phyloP scores from a whole-genome alignment of 208 protist genomes.

The Acanthamoeba culbertsoni region DNA sequence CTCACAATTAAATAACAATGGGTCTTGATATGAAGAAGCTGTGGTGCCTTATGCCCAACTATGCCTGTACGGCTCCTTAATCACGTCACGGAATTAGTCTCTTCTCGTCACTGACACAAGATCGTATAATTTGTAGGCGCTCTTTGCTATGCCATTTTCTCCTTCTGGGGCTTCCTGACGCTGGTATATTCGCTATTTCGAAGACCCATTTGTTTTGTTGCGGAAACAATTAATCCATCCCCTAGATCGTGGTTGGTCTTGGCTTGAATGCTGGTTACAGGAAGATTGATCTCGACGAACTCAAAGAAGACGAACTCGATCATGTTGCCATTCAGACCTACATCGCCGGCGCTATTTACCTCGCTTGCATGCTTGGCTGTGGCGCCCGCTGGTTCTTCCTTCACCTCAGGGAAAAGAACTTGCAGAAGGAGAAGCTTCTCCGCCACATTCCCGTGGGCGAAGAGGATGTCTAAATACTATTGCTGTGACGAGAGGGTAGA shows the following conservation, averaged over 20 bases:
- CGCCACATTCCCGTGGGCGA: not conserved
- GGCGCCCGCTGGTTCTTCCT: conserved; percentile 16
- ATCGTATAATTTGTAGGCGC: not conserved
- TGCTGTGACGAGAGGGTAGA: no score
- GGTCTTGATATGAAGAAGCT: not conserved
- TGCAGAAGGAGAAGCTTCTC: not conserved
- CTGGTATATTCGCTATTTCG: not conserved
- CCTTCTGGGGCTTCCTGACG: conserved; percentile 28
- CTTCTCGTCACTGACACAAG: not conserved
- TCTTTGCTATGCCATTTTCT: conserved; percentile 50
- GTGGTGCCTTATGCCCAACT: conserved; percentile 14
- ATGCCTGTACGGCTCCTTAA: not conserved
- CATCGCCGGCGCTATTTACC: conserved; percentile 9
- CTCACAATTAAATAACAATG: not conserved
- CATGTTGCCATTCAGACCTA: conserved; percentile 17
- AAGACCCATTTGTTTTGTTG: no score
- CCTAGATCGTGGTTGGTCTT: not conserved
- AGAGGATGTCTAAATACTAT: not conserved
- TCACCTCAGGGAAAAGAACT: conserved; percentile 9
- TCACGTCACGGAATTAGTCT: not conserved
- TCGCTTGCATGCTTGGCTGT: conserved; percentile 16
- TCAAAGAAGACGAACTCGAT: not conserved
- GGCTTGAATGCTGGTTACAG: not conserved
- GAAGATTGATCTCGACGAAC: not conserved
- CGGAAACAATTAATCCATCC: no score